A percentile compares a stretch with the other conserved stretches of the same genome.
Evolutionary conservation across 495 filamentous ascomycete genomes (phyloP).

Genomic region (Penicillium pancosmium): DNA sequence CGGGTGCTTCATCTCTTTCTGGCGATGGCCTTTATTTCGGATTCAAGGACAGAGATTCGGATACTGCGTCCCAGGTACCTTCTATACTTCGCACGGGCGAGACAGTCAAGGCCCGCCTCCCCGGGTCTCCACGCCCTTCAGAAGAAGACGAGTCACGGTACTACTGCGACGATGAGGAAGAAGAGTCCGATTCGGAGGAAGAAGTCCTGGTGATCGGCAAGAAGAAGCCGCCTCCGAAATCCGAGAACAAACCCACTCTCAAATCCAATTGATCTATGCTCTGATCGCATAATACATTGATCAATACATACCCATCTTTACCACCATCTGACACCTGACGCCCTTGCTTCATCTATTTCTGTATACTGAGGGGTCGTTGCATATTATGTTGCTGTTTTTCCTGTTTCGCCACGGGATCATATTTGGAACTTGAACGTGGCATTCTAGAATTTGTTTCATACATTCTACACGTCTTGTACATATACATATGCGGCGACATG

Average conservation of each 20-base stretch:
- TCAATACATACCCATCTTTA: neutral
- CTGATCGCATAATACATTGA: slow-evolving; percentile 1
- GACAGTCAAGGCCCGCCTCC: slow-evolving; percentile 42
- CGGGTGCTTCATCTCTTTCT: slow-evolving; percentile 80
- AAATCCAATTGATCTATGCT: neutral
- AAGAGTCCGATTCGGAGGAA: slow-evolving; percentile 50
- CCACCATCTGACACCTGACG: neutral
- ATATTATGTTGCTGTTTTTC: slow-evolving; percentile 24
- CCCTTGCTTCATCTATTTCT: slow-evolving; percentile 23
- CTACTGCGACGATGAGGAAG: slow-evolving; percentile 51
- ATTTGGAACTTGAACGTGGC: slow-evolving; percentile 14
- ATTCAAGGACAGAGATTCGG: slow-evolving; percentile 31
- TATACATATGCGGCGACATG: slow-evolving; percentile 23
- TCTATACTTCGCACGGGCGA: slow-evolving; percentile 51
- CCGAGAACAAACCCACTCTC: slow-evolving; percentile 12
- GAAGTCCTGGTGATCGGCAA: slow-evolving; percentile 51
- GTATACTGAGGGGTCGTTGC: slow-evolving; percentile 26
- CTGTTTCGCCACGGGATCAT: slow-evolving; percentile 14
- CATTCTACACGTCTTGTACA: slow-evolving; percentile 35
- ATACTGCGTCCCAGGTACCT: slow-evolving; percentile 36
- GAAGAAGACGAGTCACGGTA: slow-evolving; percentile 48
- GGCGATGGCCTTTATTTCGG: slow-evolving; percentile 38
- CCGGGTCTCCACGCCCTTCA: slow-evolving; percentile 23
- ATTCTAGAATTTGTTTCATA: slow-evolving; percentile 30
- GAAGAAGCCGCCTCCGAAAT: slow-evolving; percentile 36